These are phyloP conservation scores for Lactifluus pinguis DNA, from an alignment of 768 basidiomycete species.

Conservation along the genomic window DNA sequence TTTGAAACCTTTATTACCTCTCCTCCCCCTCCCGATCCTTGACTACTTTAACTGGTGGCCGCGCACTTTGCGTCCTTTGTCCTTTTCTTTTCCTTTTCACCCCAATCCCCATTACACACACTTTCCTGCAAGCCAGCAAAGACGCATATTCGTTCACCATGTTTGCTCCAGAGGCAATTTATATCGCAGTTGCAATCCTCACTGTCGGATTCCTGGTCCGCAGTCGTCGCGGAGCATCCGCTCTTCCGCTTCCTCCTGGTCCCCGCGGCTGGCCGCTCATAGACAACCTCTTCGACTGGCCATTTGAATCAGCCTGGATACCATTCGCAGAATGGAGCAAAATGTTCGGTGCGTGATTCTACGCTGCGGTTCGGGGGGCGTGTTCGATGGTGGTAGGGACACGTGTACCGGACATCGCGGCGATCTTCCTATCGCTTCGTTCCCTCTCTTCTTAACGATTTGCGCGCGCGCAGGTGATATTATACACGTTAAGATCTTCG, in stretches of 20 bases:
- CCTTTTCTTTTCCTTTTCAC: not conserved
- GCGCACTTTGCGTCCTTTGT: not conserved
- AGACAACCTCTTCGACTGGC: constrained; percentile 17
- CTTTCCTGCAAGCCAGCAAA: not conserved
- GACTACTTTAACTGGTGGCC: constrained; percentile 3
- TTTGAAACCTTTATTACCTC: not conserved
- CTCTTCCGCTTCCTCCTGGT: constrained; percentile 16
- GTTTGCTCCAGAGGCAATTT: constrained; percentile 9
- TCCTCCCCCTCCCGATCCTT: not conserved
- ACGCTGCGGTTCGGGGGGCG: not conserved
- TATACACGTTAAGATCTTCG: constrained; percentile 17
- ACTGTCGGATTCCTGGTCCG: constrained; percentile 3
- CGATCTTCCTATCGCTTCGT: not conserved
- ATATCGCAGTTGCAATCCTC: constrained; percentile 11
- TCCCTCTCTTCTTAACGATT: not conserved
- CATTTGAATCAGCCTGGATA: constrained; percentile 11
- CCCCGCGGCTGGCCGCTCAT: constrained; percentile 18
- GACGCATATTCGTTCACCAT: not conserved
- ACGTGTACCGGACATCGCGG: not conserved
- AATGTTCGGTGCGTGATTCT: constrained; percentile 14
- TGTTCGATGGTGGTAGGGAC: not conserved
- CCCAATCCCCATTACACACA: not conserved
- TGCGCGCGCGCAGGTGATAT: constrained; percentile 9
- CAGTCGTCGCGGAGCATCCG: constrained; percentile 8
- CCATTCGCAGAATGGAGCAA: constrained; percentile 18